Evolutionary conservation across 495 filamentous ascomycete species (phyloP).

Genomic region (Xylaria venustula): DNA sequence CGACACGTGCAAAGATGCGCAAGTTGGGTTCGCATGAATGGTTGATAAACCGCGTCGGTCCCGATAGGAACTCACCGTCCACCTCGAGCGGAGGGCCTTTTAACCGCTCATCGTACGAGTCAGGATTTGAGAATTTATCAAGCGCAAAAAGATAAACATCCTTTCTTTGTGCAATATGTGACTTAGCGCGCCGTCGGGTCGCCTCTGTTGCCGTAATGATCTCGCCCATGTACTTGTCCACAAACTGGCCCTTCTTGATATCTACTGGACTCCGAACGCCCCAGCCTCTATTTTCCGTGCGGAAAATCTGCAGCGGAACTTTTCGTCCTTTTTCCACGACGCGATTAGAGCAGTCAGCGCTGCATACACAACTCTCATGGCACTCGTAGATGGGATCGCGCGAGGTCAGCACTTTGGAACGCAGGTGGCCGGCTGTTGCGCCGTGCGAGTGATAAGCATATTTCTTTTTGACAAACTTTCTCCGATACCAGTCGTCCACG

Average conservation of each 20-base stretch:
- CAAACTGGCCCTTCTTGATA: conserved; percentile 76
- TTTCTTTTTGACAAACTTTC: conserved; percentile 21
- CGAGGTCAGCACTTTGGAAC: conserved; percentile 46
- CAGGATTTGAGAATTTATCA: conserved; percentile 67
- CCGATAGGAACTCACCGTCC: conserved; percentile 55
- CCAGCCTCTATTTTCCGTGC: conserved; percentile 75
- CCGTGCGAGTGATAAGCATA: conserved; percentile 48
- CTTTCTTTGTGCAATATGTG: conserved; percentile 46
- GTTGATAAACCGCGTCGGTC: conserved; percentile 69
- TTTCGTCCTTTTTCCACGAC: conserved; percentile 77
- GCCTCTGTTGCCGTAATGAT: conserved; percentile 74
- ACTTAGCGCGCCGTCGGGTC: conserved; percentile 57
- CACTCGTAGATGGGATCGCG: conserved; percentile 81
- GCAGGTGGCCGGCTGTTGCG: conserved; percentile 39
- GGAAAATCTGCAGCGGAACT: conserved; percentile 78
- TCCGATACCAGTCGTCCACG: conserved; percentile 6
- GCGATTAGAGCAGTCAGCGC: conserved; percentile 66
- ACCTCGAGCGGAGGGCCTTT: conserved; percentile 46
- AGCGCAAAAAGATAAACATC: conserved; percentile 79
- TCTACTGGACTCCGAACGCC: conserved; percentile 69
- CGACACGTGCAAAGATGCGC: conserved; percentile 78
- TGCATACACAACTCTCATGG: conserved; percentile 68
- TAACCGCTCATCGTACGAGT: conserved; percentile 43
- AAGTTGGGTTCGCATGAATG: conserved; percentile 74
- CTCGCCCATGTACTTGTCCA: conserved; percentile 88